Base-by-base conservation (phyloP, 2,329 filamentous ascomycete species). In the Hypoxylon sp. region DNA sequence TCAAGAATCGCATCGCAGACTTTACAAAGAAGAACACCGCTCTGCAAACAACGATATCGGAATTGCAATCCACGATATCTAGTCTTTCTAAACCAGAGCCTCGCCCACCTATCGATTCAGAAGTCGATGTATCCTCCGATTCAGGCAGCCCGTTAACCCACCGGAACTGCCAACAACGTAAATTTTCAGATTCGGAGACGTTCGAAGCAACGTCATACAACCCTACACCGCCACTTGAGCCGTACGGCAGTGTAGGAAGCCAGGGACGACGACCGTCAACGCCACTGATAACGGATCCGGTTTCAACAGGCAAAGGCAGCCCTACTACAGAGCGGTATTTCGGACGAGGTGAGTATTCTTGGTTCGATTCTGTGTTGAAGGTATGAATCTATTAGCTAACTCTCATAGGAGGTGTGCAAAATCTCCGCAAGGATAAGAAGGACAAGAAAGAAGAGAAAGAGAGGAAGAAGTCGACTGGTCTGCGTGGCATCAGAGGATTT, bases 11-110 rank as follows among this genome's bases (percentile, higher is more conserved):
- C 65, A 83, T 86, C 72, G 79, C 79, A 50, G 79, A 83, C 20
- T 79, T 89, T 54, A 81, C 81, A 72, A 83, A 82, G 58, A 87
- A 86, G 72, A 87, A 87, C 74, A 85, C 82, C 11, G 82, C 82
- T 1, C 77, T 88, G 20, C 85, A 89, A 75, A 84, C 83, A 7
- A 82, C 82, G 1, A 72, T 88, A 4, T 75, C 87, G 46, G 85
- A 87, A 56, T 79, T 86, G 78, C 80, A 82, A 67, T 80, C 81
- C 6, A 79, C 78, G 22, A 66, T 75, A 14, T 74, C 75, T 27
- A 74, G 64, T 27, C 72, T 69, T 7, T 66, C 64, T 2, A 72
- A 71, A 31, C 68, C 73, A 13, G 68, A 69, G 25, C 35, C 59
- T 27, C 60, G 55, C 11, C 59, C 51, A 1, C 46, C 72, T 2